Percentiles rank a stretch among this genome's conserved stretches.
Conservation (phyloP, 2,329 filamentous ascomycete species). For the Botryosphaeria dothidea region DNA sequence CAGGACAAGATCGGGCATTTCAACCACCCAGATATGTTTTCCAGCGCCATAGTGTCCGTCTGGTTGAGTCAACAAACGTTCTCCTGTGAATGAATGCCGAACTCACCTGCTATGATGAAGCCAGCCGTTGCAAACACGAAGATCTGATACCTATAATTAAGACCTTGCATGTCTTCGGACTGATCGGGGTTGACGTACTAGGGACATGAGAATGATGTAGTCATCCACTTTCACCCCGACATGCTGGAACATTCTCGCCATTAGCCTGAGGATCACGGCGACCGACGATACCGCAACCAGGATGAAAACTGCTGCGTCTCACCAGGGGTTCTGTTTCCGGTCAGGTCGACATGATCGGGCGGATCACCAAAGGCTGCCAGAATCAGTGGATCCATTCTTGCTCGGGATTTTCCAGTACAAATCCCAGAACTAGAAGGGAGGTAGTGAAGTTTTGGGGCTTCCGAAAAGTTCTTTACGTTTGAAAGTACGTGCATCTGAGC, state of each 20-base stretch:
- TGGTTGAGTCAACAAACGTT: neutral
- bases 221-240: neutral
- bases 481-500: too few relatives aligned
- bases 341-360: neutral
- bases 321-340: neutral
- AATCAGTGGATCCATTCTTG: neutral
- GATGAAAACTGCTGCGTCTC: neutral
- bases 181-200: neutral
- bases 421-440: too few relatives aligned
- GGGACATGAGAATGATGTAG: neutral
- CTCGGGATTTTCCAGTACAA: too few relatives aligned
- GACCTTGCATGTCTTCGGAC: too few relatives aligned
- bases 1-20: neutral
- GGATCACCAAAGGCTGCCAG: neutral
- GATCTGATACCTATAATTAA: neutral
- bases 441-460: too few relatives aligned
- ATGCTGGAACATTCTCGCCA: neutral
- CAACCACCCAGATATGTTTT: neutral
- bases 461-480: too few relatives aligned
- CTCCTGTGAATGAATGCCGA: too few relatives aligned
- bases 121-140: neutral
- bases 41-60: neutral
- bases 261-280: neutral
- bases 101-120: neutral
- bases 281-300: neutral